Evolutionary conservation across 2,329 filamentous ascomycete species (phyloP), one percentile per base, ranked within the genome.

Genomic region (Helotiales sp.): DNA sequence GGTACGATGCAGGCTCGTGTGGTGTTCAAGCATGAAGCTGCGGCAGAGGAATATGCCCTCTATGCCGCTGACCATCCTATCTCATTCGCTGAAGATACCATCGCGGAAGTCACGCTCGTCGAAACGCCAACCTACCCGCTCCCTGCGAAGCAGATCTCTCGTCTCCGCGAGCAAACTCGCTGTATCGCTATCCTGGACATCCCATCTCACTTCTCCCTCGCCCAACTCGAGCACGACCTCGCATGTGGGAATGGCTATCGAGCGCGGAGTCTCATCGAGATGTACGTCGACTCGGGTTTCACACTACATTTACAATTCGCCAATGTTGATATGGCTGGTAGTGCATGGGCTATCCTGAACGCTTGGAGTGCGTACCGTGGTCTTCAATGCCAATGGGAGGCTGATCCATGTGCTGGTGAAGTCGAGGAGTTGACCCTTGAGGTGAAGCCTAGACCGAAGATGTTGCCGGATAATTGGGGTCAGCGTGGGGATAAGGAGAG

Each of bases 271-370:
- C 40, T 75, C 10, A 3, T 74, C 1, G 71, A 76, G 20, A 66
- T 71, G 28, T 73, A 66, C 24, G 52, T 74, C 34, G 73, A 75
- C 61, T 58, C 69, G 10, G 22, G 58, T 0, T 43, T 45, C 4
- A 72, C 63, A 2, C 47, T 77, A 1, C 67, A 72, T 47, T 49
- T 76, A 4, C 68, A 76, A 43, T 77, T 76, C 61, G 63, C 70
- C 0, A 72, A 60, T 34, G 34, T 75, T 1, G 57, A 60, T 13
- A 52, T 59, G 13, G 74, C 75, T 1, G 64, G 66, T 6, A 60
- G 28, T 20, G 67, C 71, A 3, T 73, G 60, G 49, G 64, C 54
- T 3, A 67, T 74, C 11, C 28, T 77, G 1, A 64, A 57, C 1
- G 45, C 13, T 11, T 67, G 64, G 32, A n/a, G 17, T 8, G 11